Base-by-base conservation (phyloP, 2,329 filamentous ascomycete species). In the Cucurbitaria berberidis region DNA sequence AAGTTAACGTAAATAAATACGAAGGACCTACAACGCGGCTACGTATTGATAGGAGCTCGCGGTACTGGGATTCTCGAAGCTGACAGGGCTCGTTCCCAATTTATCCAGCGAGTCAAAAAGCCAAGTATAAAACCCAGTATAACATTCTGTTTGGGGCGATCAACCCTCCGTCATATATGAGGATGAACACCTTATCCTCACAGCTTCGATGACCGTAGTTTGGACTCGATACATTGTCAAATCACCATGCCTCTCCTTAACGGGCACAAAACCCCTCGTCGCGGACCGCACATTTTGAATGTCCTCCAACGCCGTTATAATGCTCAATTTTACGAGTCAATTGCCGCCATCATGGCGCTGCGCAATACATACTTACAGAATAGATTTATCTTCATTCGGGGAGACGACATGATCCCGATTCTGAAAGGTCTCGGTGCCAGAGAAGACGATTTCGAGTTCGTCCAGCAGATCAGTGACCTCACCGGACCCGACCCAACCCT, bases 401-500 rank as follows among this genome's bases (percentile, higher is more conserved):
- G 45, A 18, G 45, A 47, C 10, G 35, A 40, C 26, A 39, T 47
- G 45, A 32, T 47, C 22, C 35, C 45, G 26, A 47, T 47, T 22
- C 45, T 47, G 8, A 32, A 21, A 9, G 45, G 45, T 21, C 45
- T 47, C 18, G 45, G 45, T 4, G 45, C 35, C 11, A 47, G 45
- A 29, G 21, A 47, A 16, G 45, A 47, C 26, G 45, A 47, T 24
- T 47, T 47, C 26, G 35, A 40, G 16, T 19, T 30, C 35, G 45
- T 47, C 16, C 19, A 47, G 24, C 7, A 47, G n/a, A 47, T 47
- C 35, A 47, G 45, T 24, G 34, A 47, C 13, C 26, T 47, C 8
- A 47, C 45, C 3, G 45, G 45, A 21, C 45, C 45, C 13, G 45
- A 47, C 16, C 45, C 45, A 21, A 47, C 45, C 6, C 45, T 47